phyloP scores from a whole-genome alignment of 441 rosid genomes.

The Syzygium malaccense region DNA sequence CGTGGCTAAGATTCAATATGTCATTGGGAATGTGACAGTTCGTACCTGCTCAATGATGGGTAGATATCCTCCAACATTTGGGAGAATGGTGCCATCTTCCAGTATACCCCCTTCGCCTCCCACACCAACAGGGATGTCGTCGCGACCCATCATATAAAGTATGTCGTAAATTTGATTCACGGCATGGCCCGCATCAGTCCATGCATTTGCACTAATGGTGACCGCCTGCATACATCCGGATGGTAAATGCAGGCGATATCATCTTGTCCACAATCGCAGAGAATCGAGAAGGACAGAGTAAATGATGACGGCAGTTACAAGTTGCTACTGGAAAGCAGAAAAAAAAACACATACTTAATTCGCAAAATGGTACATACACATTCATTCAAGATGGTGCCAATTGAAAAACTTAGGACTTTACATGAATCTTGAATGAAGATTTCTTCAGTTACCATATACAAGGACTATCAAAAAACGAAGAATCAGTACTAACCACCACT shows the following conservation, averaged over 20 bases:
- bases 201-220: conserved; percentile 62
- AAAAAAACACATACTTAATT: not conserved
- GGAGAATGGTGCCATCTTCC: conserved; percentile 49
- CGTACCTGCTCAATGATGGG: conserved; percentile 84
- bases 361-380: not conserved
- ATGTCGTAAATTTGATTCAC: conserved; percentile 81
- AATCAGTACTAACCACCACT: not conserved
- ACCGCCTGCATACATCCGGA: conserved; percentile 41
- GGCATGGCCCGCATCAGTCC: conserved; percentile 85
- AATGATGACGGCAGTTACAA: not conserved
- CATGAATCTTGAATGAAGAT: not conserved
- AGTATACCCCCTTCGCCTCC: conserved; percentile 93
- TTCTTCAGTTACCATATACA: not conserved
- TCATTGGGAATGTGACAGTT: not conserved
- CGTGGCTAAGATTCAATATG: not conserved
- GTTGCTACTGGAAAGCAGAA: not conserved
- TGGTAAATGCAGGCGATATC: not conserved
- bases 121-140: conserved; percentile 70
- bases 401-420: not conserved
- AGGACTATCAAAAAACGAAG: not conserved
- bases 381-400: not conserved
- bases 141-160: conserved; percentile 88
- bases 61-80: conserved; percentile 83
- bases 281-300: not conserved
- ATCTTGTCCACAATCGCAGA: not conserved